phyloP scores from a whole-genome alignment of 2,329 filamentous ascomycete genomes.

The Aspergillus ibericus region DNA sequence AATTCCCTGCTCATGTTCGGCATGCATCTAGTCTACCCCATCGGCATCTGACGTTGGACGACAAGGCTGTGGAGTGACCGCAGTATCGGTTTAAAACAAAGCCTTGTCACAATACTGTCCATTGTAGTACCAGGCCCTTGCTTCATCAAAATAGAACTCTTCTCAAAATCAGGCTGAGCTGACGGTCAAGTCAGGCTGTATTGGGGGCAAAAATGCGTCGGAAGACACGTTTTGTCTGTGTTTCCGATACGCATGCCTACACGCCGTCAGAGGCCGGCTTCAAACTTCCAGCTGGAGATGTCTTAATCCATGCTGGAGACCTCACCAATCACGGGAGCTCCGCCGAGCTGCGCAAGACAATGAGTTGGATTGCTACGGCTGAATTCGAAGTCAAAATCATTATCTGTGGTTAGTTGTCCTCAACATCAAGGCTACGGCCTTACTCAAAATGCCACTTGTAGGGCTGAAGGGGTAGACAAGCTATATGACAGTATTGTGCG shows the following conservation, averaged over 20 bases:
- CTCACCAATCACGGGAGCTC: conserved; percentile 57
- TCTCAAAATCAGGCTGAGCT: neutral
- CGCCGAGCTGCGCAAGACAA: conserved; percentile 52
- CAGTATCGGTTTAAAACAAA: neutral
- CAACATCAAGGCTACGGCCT: neutral
- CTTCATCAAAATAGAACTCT: neutral
- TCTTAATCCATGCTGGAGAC: conserved; percentile 61
- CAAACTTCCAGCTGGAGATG: conserved; percentile 56
- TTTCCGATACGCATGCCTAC: conserved; percentile 60
- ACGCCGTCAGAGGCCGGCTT: conserved; percentile 50
- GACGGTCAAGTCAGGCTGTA: neutral
- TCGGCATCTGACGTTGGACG: neutral
- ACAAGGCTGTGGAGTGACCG: neutral
- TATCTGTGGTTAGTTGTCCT: conserved; percentile 49
- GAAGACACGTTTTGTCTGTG: conserved; percentile 57
- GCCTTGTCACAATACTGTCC: neutral
- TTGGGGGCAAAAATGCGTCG: conserved; percentile 23
- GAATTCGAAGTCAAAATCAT: conserved; percentile 58
- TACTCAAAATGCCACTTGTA: neutral
- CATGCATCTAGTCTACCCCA: neutral
- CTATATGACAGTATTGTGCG: neutral
- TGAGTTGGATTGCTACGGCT: conserved; percentile 54
- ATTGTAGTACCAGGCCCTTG: neutral
- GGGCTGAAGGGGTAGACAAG: neutral
- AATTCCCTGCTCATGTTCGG: neutral